Evolutionary conservation across 306 rosid genomes (phyloP), one percentile per base, ranked within the genome.

Genomic region (Cucumis melo): DNA sequence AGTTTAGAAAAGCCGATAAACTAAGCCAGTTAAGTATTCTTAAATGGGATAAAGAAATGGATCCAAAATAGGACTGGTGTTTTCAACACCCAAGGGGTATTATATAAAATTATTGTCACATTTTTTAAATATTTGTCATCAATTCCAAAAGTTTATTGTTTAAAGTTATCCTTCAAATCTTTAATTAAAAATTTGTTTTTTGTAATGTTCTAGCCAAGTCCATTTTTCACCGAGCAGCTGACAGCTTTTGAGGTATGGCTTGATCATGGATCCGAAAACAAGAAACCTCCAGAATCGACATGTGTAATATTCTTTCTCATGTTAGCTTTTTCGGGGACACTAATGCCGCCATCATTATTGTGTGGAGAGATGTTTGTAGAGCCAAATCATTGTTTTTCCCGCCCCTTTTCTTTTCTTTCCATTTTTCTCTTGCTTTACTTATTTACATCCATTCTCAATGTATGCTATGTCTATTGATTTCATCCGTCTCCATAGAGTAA

Each of bases 221-320:
- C 99, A 50, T 92, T 95, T 87, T 95, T 95, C 87, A 89, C 96
- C 0, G 99, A 95, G 84, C 99, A 95, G 83, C 83, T 95, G 82
- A 92, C 89, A 16, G 99, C 99, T 80, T 95, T 95, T 86, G 98
- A 92, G 87, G 97, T 92, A 57, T 95, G 99, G 99, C 98, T 95
- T 34, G 98, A 90, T 83, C 99, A 95, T 83, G 99, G 99, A 75
- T 92, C 98, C 32, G 99, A 95, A 78, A 88, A 80, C 74, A 95
- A 95, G 93, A 95, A 95, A 90, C 99, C 98, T 14, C 99, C 98
- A 29, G 99, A 95, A 64, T 64, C 48, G 3, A 64, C 36, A 17
- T 36, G 15, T 34, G 24, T 62, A 7, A 34, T 63, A 12, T 65
- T 36, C 53, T 15, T n/a, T 65, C 16, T n/a, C 17, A 41, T 66